Conservation (phyloP, 176 grass and related monocot genomes). For the Pharus latifolius region DNA sequence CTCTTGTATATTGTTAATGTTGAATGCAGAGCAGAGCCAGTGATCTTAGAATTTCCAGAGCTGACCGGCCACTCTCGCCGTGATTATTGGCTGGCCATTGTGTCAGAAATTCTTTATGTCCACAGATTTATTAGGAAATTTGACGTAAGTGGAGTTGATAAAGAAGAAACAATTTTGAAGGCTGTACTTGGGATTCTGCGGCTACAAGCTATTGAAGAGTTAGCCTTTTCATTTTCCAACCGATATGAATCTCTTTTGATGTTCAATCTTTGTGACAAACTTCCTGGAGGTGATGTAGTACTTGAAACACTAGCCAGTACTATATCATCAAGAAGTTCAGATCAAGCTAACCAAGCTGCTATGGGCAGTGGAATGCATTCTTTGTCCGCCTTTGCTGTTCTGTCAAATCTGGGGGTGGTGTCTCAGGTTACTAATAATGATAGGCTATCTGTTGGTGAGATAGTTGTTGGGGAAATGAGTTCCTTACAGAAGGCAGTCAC, state of each 20-base stretch:
- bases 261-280: constrained; percentile 92
- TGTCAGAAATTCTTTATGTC: constrained; percentile 68
- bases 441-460: constrained; percentile 75
- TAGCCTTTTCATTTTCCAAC: constrained; percentile 34
- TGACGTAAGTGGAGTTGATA: constrained; percentile 52
- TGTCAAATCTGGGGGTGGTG: constrained; percentile 76
- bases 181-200: constrained; percentile 61
- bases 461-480: constrained; percentile 81
- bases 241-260: constrained; percentile 61
- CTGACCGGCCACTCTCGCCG: constrained; percentile 83
- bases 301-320: constrained; percentile 67
- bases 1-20: constrained; percentile 3
- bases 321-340: constrained; percentile 42
- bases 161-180: constrained; percentile 77
- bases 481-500: constrained; percentile 67
- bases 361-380: constrained; percentile 55
- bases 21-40: constrained; percentile 72
- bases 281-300: constrained; percentile 92
- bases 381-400: constrained; percentile 43
- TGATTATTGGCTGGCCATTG: constrained; percentile 91
- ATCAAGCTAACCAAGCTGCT: constrained; percentile 34
- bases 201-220: constrained; percentile 74
- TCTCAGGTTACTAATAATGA: constrained; percentile 45
- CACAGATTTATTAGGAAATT: constrained; percentile 77
- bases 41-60: constrained; percentile 91